These are phyloP conservation scores for Lablab purpureus DNA, from an alignment of 306 rosid genomes.

Conservation along the genomic window DNA sequence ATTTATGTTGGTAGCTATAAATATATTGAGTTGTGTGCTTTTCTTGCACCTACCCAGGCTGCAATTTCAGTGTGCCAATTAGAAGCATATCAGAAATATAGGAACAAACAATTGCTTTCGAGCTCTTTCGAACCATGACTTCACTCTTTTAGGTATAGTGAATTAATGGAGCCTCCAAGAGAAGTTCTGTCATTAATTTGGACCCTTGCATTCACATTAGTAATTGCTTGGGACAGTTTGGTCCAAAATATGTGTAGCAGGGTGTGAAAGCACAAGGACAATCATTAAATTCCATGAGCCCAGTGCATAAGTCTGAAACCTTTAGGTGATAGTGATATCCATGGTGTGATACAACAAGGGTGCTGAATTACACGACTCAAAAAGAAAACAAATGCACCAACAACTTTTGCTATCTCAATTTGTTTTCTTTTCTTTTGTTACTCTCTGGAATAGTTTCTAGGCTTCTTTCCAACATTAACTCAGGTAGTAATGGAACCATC, in stretches of 20 bases:
- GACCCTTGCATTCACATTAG: neutral
- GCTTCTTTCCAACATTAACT: neutral
- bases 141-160: neutral
- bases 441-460: neutral
- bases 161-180: conserved; percentile 20
- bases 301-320: conserved; percentile 1
- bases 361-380: neutral
- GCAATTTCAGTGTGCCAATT: conserved; percentile 5
- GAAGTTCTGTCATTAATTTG: conserved; percentile 8
- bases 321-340: conserved; percentile 1
- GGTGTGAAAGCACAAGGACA: conserved; percentile 29
- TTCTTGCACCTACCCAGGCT: conserved; percentile 1
- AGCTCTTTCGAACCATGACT: neutral
- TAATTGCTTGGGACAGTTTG: conserved; percentile 15
- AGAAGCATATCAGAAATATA: conserved; percentile 8
- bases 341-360: neutral
- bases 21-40: neutral
- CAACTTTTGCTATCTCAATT: neutral
- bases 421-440: neutral
- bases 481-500: neutral
- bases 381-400: neutral
- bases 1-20: neutral
- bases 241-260: conserved; percentile 15
- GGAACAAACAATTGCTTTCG: neutral
- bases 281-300: conserved; percentile 38